Conservation (phyloP, 2,329 filamentous ascomycete species). For the Leptographium procerum region DNA sequence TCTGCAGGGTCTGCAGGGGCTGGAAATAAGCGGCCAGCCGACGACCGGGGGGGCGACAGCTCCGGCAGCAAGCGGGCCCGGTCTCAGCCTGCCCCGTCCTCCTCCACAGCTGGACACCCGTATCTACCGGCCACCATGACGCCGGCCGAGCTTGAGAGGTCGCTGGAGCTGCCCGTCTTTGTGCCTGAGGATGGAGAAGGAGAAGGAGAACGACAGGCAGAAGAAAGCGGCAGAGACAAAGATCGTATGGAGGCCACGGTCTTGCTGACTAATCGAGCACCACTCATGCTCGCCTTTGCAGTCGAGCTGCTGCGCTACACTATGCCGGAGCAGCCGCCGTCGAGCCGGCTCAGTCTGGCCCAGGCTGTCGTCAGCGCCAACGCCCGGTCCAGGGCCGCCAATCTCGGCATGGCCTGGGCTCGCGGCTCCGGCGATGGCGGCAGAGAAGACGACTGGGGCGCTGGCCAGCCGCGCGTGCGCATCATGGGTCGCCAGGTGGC, state of each 20-base stretch:
- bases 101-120: no score
- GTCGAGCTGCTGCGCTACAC: slow-evolving; percentile 64
- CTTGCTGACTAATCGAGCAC: slow-evolving; percentile 63
- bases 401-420: slow-evolving; percentile 62
- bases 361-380: slow-evolving; percentile 79
- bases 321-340: slow-evolving; percentile 75
- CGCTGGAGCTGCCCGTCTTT: slow-evolving; percentile 47
- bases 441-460: slow-evolving; percentile 60
- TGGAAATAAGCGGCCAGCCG: slow-evolving; percentile 19
- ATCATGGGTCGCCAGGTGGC: slow-evolving; percentile 64
- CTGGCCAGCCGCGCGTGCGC: slow-evolving; percentile 61
- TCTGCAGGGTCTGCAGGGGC: not conserved
- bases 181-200: slow-evolving; percentile 21
- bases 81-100: not conserved
- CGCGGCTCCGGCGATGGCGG: slow-evolving; percentile 56
- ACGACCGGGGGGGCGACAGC: slow-evolving; percentile 6
- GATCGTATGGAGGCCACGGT: slow-evolving; percentile 44
- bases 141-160: slow-evolving; percentile 50
- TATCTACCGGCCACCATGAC: slow-evolving; percentile 24
- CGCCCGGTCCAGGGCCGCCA: slow-evolving; percentile 64
- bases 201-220: not conserved
- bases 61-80: slow-evolving; percentile 20
- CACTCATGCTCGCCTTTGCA: slow-evolving; percentile 70
- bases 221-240: slow-evolving; percentile 23
- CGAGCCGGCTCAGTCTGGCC: slow-evolving; percentile 70